A percentile compares a stretch with the other conserved stretches of the same genome.
Evolutionary conservation across 352 stramenopile species (phyloP).

Genomic region (Pythium biforme): DNA sequence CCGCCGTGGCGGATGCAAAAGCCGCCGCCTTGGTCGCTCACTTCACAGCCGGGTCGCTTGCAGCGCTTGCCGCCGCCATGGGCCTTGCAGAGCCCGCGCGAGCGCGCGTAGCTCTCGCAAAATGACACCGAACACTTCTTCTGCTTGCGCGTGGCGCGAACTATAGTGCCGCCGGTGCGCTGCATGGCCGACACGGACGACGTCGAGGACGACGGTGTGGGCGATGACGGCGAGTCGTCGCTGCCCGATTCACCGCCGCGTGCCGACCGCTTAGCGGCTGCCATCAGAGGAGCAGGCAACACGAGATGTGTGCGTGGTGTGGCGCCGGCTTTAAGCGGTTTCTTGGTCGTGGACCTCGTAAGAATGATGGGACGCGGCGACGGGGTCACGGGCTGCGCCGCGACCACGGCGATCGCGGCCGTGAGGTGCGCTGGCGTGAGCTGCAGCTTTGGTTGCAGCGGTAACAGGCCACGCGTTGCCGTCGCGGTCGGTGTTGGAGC

Average conservation of each 20-base stretch:
- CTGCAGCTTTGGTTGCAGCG: slow-evolving; percentile 8
- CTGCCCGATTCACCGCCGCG: neutral
- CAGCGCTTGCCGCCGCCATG: slow-evolving; percentile 61
- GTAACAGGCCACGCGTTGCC: neutral
- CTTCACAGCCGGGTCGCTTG: slow-evolving; percentile 22
- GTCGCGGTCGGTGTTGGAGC: neutral
- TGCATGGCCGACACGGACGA: neutral
- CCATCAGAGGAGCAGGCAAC: slow-evolving; percentile 4
- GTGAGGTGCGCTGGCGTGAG: slow-evolving; percentile 11
- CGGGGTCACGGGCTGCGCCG: neutral
- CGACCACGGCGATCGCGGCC: slow-evolving; percentile 13
- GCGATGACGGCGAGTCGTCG: neutral
- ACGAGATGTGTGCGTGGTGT: neutral
- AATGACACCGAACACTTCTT: slow-evolving; percentile 22
- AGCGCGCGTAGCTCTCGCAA: slow-evolving; percentile 26
- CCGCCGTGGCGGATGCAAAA: slow-evolving; percentile 82
- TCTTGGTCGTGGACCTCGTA: neutral
- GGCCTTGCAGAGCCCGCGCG: slow-evolving; percentile 27
- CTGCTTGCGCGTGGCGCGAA: slow-evolving; percentile 10
- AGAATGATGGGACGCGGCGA: neutral
- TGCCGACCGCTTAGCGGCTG: too few species aligned
- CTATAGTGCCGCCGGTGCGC: neutral
- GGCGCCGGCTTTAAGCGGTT: neutral
- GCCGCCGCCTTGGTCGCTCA: slow-evolving; percentile 38
- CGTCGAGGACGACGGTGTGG: neutral